These are phyloP conservation scores for Phytophthora europaea DNA, from an alignment of 352 stramenopile species.

Conservation along the genomic window DNA sequence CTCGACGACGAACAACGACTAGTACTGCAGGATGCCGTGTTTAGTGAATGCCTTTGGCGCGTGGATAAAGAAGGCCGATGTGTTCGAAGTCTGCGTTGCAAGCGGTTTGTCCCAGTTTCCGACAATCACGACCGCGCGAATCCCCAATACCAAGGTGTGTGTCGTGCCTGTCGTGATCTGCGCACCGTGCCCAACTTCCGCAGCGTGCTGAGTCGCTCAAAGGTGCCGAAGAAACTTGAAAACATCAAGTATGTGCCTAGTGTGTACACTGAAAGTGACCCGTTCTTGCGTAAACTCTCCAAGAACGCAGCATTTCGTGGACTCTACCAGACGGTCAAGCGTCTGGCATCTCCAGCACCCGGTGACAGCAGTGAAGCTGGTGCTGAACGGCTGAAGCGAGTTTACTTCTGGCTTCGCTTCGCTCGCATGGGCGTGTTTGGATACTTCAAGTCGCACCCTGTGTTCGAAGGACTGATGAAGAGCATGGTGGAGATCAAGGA, in stretches of 20 bases:
- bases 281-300: slow-evolving; percentile 80
- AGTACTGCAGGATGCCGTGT: slow-evolving; percentile 77
- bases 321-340: slow-evolving; percentile 74
- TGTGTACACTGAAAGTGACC: slow-evolving; percentile 81
- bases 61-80: slow-evolving; percentile 81
- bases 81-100: slow-evolving; percentile 79
- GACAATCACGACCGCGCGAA: slow-evolving; percentile 27
- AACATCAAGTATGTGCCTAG: slow-evolving; percentile 87
- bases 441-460: slow-evolving; percentile 70
- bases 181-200: slow-evolving; percentile 81
- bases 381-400: slow-evolving; percentile 47
- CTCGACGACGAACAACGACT: slow-evolving; percentile 61
- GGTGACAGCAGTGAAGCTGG: slow-evolving; percentile 16
- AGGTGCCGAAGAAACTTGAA: slow-evolving; percentile 73
- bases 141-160: slow-evolving; percentile 52
- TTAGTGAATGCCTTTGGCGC: slow-evolving; percentile 84
- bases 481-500: slow-evolving; percentile 89
- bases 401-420: slow-evolving; percentile 77
- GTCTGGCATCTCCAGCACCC: slow-evolving; percentile 18
- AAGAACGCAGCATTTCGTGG: slow-evolving; percentile 80
- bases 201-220: slow-evolving; percentile 79
- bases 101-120: slow-evolving; percentile 49
- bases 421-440: slow-evolving; percentile 81
- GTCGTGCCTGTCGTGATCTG: slow-evolving; percentile 72
- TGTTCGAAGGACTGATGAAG: slow-evolving; percentile 82